Percentiles rank a stretch among this genome's conserved stretches.
These are phyloP conservation scores for Paraphaeosphaeria minitans DNA, from an alignment of 2,329 filamentous ascomycete genomes.

Conservation along the genomic window DNA sequence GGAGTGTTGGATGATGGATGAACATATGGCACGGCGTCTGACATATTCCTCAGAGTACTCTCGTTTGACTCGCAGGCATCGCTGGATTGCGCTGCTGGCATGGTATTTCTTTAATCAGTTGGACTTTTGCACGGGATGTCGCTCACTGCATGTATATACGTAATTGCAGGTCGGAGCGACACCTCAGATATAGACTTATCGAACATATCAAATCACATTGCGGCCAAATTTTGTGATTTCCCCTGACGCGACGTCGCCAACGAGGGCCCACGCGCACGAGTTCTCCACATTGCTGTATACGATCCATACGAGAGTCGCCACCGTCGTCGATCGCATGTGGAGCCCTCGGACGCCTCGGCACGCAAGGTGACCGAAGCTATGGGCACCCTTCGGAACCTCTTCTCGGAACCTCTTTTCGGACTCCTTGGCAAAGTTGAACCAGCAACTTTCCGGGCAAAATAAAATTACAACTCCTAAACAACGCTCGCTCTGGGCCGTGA, in stretches of 20 bases:
- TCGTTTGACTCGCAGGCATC: slow-evolving; percentile 10
- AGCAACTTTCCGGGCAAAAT: neutral
- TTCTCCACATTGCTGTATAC: neutral
- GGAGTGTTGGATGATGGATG: neutral
- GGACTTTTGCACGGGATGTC: slow-evolving; percentile 5
- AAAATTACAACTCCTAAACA: neutral
- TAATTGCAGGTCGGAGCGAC: neutral
- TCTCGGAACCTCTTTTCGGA: slow-evolving; percentile 9
- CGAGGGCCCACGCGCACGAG: neutral
- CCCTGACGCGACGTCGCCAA: too few relatives aligned
- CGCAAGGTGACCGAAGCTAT: neutral
- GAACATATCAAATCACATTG: neutral
- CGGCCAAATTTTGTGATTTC: too few relatives aligned
- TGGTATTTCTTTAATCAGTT: slow-evolving; percentile 15
- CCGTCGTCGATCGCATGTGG: neutral
- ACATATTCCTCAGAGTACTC: slow-evolving; percentile 7
- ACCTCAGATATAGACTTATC: neutral
- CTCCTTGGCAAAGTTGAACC: neutral
- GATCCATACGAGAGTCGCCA: neutral
- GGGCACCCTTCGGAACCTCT: slow-evolving; percentile 6
- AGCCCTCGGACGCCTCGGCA: neutral
- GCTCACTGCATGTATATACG: slow-evolving; percentile 11
- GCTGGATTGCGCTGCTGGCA: slow-evolving; percentile 10
- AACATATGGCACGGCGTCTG: slow-evolving; percentile 6
- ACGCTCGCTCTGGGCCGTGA: neutral